These are phyloP conservation scores for Ramalina intermedia DNA, from an alignment of 495 filamentous ascomycete species.

Conservation along the genomic window DNA sequence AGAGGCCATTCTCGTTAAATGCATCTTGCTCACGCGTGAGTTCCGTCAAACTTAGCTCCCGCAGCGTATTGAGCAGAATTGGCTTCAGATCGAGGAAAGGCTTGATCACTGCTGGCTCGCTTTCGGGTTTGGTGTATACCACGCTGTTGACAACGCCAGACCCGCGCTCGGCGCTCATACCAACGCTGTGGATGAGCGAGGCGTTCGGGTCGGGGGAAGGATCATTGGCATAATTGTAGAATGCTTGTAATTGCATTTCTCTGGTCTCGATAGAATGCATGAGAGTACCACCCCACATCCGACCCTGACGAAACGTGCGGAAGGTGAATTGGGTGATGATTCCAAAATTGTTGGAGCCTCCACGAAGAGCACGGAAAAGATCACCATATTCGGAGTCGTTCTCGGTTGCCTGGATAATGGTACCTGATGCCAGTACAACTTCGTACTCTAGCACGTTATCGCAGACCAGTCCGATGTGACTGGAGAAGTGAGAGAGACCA, in stretches of 20 bases:
- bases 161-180: constrained; percentile 21
- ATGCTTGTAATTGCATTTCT: constrained; percentile 19
- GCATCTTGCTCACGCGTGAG: constrained; percentile 29
- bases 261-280: constrained; percentile 3
- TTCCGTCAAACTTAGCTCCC: constrained; percentile 29
- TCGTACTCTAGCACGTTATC: constrained; percentile 36
- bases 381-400: constrained; percentile 26
- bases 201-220: constrained; percentile 27
- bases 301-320: constrained; percentile 23
- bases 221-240: constrained; percentile 24
- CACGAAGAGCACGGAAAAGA: constrained; percentile 35
- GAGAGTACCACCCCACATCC: constrained; percentile 24
- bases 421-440: constrained; percentile 28
- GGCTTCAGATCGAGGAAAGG: constrained; percentile 24
- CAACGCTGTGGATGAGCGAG: constrained; percentile 28
- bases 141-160: background rate
- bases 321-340: constrained; percentile 34
- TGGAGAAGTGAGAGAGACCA: constrained; percentile 29
- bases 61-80: constrained; percentile 22
- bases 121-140: constrained; percentile 23
- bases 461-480: constrained; percentile 34
- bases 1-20: constrained; percentile 27
- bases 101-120: constrained; percentile 28
- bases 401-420: constrained; percentile 22
- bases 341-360: constrained; percentile 31